These are phyloP conservation scores for Phenoliferia sp. DNA, from an alignment of 1,284 basidiomycete genomes.

Conservation along the genomic window DNA sequence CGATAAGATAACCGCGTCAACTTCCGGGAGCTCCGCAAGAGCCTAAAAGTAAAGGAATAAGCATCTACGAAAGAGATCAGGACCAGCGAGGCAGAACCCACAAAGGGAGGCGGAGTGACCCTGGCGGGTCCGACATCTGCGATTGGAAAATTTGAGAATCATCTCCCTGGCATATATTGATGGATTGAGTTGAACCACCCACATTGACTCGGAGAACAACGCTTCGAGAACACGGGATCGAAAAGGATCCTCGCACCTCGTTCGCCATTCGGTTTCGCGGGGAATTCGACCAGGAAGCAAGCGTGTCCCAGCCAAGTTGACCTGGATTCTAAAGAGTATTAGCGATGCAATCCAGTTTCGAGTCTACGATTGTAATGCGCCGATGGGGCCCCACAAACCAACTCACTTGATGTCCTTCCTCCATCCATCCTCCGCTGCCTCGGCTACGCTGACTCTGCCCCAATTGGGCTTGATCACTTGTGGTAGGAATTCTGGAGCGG, in stretches of 20 bases:
- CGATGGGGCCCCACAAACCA: no score
- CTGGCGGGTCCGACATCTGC: slow-evolving; percentile 53
- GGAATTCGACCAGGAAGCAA: slow-evolving; percentile 64
- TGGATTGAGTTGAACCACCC: neutral
- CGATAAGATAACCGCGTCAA: slow-evolving; percentile 61
- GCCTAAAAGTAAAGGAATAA: slow-evolving; percentile 9
- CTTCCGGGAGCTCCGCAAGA: slow-evolving; percentile 57
- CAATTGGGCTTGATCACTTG: slow-evolving; percentile 24
- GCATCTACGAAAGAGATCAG: neutral
- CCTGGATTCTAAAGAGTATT: no score
- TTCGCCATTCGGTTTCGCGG: slow-evolving; percentile 40
- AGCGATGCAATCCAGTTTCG: no score
- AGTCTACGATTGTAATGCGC: no score
- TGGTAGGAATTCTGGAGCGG: slow-evolving; percentile 25
- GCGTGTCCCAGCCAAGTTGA: slow-evolving; percentile 51
- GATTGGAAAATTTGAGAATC: neutral
- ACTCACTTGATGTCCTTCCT: slow-evolving; percentile 48
- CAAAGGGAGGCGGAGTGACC: slow-evolving; percentile 57
- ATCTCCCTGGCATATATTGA: neutral
- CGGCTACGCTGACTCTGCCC: slow-evolving; percentile 8
- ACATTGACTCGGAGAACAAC: slow-evolving; percentile 56
- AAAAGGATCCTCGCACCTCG: slow-evolving; percentile 62
- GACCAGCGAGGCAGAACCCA: neutral
- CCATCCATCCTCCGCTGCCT: slow-evolving; percentile 11
- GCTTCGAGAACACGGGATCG: slow-evolving; percentile 63